A percentile compares a stretch with the other conserved stretches of the same genome.
phyloP scores from a whole-genome alignment of 768 basidiomycete species.

The Coprinopsis cinerea region DNA sequence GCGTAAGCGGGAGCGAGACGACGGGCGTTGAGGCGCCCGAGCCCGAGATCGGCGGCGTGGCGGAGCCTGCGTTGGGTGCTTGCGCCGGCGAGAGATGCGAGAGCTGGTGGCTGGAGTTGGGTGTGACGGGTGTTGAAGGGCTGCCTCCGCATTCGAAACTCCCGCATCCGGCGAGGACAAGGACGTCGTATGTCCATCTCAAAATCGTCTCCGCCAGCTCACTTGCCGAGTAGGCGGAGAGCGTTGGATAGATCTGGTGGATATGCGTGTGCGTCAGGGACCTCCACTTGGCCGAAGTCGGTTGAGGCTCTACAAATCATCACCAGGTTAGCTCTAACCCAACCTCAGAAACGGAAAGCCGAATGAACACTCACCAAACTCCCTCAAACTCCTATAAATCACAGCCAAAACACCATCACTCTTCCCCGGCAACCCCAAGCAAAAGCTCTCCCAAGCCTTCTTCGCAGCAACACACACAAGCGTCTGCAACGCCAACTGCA shows the following conservation, averaged over 20 bases:
- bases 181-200: constrained; percentile 65
- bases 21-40: constrained; percentile 2
- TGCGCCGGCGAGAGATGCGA: too few relatives aligned
- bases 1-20: background rate
- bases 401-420: constrained; percentile 59
- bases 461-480: constrained; percentile 62
- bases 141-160: constrained; percentile 19
- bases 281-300: constrained; percentile 73
- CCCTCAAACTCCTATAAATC: constrained; percentile 32
- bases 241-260: constrained; percentile 58
- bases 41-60: constrained; percentile 24
- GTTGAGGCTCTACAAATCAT: constrained; percentile 58
- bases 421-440: constrained; percentile 68
- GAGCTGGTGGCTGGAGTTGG: background rate
- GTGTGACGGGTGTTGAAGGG: constrained; percentile 24
- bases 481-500: constrained; percentile 72
- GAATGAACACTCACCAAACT: constrained; percentile 9
- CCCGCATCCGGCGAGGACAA: constrained; percentile 56
- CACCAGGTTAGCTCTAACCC: too few relatives aligned
- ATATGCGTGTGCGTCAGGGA: constrained; percentile 67
- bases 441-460: constrained; percentile 63
- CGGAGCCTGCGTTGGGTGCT: constrained; percentile 14
- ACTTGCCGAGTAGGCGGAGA: constrained; percentile 59
- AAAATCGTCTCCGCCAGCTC: constrained; percentile 72
- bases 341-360: background rate